Conservation (phyloP, 2,329 filamentous ascomycete genomes). For the Aspergillus sp. region DNA sequence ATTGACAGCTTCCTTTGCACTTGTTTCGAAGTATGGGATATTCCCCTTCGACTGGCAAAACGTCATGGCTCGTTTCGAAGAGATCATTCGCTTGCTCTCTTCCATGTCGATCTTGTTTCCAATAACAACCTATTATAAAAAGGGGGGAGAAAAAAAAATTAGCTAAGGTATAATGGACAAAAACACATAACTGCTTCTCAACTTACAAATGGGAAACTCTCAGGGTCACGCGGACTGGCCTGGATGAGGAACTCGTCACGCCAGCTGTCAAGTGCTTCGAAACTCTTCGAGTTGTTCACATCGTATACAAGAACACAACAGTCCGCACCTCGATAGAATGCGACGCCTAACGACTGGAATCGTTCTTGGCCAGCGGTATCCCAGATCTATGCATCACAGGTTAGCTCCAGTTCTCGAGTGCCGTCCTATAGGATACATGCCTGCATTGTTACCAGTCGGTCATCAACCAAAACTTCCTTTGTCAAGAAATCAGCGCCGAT, state of each 20-base stretch:
- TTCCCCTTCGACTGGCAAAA: constrained; percentile 97
- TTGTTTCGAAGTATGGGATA: constrained; percentile 99
- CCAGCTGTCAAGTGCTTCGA: constrained; percentile 98
- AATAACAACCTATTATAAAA: constrained; percentile 69
- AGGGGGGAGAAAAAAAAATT: neutral
- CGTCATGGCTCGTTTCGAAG: constrained; percentile 91
- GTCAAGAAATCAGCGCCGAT: constrained; percentile 98
- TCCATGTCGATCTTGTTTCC: constrained; percentile 99
- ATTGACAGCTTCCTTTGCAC: constrained; percentile 97
- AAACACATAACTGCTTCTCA: neutral
- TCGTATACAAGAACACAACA: constrained; percentile 98
- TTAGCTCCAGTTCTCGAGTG: constrained; percentile 1
- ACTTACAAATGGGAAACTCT: constrained; percentile 95
- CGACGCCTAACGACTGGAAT: constrained; percentile 94
- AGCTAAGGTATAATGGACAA: neutral
- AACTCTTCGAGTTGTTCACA: constrained; percentile 99
- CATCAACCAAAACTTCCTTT: constrained; percentile 95
- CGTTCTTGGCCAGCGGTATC: constrained; percentile 96
- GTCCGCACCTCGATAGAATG: constrained; percentile 95
- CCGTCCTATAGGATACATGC: constrained; percentile 46
- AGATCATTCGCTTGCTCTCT: constrained; percentile 96
- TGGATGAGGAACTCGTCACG: constrained; percentile 97
- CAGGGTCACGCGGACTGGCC: constrained; percentile 91
- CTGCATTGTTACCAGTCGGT: constrained; percentile 98
- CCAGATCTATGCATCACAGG: constrained; percentile 68